Evolutionary conservation across 2,329 filamentous ascomycete genomes (phyloP), one percentile per base, ranked within the genome.

Genomic region (Colletotrichum sp.): DNA sequence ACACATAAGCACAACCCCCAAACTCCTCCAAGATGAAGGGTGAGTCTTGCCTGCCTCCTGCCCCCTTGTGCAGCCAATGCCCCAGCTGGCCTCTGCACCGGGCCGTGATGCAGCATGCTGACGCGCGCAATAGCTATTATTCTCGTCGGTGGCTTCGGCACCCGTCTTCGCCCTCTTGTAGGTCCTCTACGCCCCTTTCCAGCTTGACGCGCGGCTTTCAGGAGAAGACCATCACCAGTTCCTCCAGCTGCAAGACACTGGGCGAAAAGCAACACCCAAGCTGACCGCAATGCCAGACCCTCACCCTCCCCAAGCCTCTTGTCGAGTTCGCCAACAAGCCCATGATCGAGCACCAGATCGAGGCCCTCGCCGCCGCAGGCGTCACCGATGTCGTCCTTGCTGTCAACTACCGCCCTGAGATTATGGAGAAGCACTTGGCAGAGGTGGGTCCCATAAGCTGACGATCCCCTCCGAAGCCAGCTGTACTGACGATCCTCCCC

Each of bases 321-420:
- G 97, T 99, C 83, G 96, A 99, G 89, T 99, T 99, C 84, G 96
- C 93, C 84, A 99, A 99, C 92, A 96, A 97, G 89, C 97, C 96
- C 85, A 99, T 99, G 96, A 99, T 99, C 86, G 91, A 98, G 83
- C 96, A 99, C 88, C 96, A 99, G 88, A 95, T 99, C 82, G 96
- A 98, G 89, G 96, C 95, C 80, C 92, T 99, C 80, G 96, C 97
- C 80, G 94, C 93, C 76, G 96, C 96, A 75, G 96, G 96, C 85
- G 97, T 99, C 79, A 99, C 95, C 78, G 96, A 99, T 88, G 98
- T 99, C 83, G 96, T 99, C 72, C 92, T 99, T 75, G 96, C 97
- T 77, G 97, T 99, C 86, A 99, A 99, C 92, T 99, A 99, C 90
- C 93, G 96, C 80, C 96, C 96, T 57, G 97, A 99, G 90, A 92